Evolutionary conservation across 345 rosid species (phyloP), one percentile per base, ranked within the genome.

Genomic region (Lumnitzera littorea): DNA sequence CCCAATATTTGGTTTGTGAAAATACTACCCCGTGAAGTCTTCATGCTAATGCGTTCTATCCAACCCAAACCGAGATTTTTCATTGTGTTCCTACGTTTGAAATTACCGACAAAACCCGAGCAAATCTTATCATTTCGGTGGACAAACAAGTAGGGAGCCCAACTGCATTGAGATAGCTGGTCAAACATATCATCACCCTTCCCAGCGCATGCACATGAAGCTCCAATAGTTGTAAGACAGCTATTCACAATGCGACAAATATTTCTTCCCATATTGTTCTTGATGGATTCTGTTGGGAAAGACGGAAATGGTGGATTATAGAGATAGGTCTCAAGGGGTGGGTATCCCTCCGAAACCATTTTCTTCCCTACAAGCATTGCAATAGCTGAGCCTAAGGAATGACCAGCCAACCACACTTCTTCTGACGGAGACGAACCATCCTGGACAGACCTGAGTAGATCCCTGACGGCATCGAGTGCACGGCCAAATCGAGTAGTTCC

Each of bases 311-410:
- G 95, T 16, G 97, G 75, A 67, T 90, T 90, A 17, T 87, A 90
- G 25, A 87, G 83, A 43, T 78, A 87, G n/a, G 88, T 70, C 63
- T 80, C 79, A 0, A 83, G 68, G 20, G 79, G 72, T 57, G 62
- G 47, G 6, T 87, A 81, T 0, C 80, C 67, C 73, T 82, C 73
- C 20, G 7, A 36, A 36, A 87, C 85, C 72, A 82, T 69, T 36
- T 79, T 83, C 76, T 83, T 90, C 56, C 95, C 90, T 0, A 84
- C 83, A 16, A 87, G 80, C 72, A 87, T 57, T 20, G 84, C 90
- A 86, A 85, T 76, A 63, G 90, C 86, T 53, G 92, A 81, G 56
- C 97, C 95, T 12, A 90, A 81, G 57, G 90, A 90, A 69, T 90
- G 95, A 61, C 97, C 97, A 13, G 90, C 88, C 62, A 90, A 59